Evolutionary conservation across 768 basidiomycete genomes (phyloP), one percentile per base, ranked within the genome.

Genomic region (Candolleomyces eurysporus): DNA sequence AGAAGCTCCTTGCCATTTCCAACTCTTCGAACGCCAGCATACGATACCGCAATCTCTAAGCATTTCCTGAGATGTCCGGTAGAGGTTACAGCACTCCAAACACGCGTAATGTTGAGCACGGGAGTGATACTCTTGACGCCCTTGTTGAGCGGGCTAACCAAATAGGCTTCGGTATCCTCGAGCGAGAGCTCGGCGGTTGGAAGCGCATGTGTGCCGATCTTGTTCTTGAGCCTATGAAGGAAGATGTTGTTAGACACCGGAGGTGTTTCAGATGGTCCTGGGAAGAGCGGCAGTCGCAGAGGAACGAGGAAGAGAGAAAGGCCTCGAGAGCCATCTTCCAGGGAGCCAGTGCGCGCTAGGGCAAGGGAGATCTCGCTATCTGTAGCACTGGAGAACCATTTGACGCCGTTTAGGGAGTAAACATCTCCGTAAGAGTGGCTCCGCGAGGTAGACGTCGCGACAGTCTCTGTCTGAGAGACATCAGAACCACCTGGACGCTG

Each of bases 351-450:
- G 42, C 90, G 86, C 5, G 89, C 91, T 5, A 92, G 76, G 0
- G 88, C 89, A 26, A 92, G 78, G 0, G 89, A 82, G 9, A 91
- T 75, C 61, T 92, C 77, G 63, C 87, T 84, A 65, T 92, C 91
- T 0, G 90, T 90, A 1, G 91, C 91, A 65, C 88, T 90, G 16
- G 90, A 91, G 72, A 92, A 92, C 90, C 90, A 92, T 73, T 91
- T 92, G 70, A 91, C 84, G 3, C 90, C 89, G 64, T 91, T 76
- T 21, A 91, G 70, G 19, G 67, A 75, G 69, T 89, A 89, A 53
- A 78, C 72, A 3, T 81, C 75, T 19, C 88, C 88, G 59, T 82
- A 75, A 6, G 46, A 58, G 59, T 76, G 69, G 1, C 61, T 62
- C 40, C 74, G 68, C 7, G 75, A 71, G 0, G 77, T 71, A 2